phyloP scores from a whole-genome alignment of 441 rosid genomes.

The Metrosideros polymorpha region DNA sequence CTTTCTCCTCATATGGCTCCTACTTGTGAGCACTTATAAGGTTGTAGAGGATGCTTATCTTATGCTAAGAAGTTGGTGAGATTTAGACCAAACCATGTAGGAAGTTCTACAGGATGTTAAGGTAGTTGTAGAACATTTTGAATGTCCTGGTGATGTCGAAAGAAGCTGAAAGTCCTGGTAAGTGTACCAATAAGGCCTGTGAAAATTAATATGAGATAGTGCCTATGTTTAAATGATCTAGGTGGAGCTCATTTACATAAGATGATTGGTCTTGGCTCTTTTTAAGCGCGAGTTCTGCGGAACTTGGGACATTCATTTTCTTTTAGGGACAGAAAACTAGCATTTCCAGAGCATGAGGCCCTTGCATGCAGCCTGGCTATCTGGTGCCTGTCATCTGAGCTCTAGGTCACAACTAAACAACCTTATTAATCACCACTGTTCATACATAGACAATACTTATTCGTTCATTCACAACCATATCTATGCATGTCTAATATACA shows the following conservation, averaged over 20 bases:
- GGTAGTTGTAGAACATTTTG: neutral
- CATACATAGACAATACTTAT: neutral
- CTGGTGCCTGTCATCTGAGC: neutral
- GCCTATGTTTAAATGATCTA: neutral
- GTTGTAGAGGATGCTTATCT: neutral
- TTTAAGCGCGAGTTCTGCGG: neutral
- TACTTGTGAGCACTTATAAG: neutral
- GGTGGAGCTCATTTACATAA: neutral
- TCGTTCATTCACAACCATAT: neutral
- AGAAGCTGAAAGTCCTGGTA: neutral
- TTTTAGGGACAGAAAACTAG: neutral
- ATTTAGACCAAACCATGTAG: neutral
- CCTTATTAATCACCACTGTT: neutral
- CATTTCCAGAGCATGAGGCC: neutral
- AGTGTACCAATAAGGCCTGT: neutral
- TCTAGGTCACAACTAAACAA: neutral
- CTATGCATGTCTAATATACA: neutral
- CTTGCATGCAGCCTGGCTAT: neutral
- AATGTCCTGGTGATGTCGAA: neutral
- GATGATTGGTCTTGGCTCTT: neutral
- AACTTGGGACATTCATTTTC: neutral
- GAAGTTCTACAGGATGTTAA: neutral
- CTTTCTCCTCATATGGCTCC: neutral
- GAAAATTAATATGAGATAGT: neutral
- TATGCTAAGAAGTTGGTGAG: neutral